Evolutionary conservation across 2,329 filamentous ascomycete species (phyloP), one percentile per base, ranked within the genome.

Genomic region (Aureobasidium subglaciale): DNA sequence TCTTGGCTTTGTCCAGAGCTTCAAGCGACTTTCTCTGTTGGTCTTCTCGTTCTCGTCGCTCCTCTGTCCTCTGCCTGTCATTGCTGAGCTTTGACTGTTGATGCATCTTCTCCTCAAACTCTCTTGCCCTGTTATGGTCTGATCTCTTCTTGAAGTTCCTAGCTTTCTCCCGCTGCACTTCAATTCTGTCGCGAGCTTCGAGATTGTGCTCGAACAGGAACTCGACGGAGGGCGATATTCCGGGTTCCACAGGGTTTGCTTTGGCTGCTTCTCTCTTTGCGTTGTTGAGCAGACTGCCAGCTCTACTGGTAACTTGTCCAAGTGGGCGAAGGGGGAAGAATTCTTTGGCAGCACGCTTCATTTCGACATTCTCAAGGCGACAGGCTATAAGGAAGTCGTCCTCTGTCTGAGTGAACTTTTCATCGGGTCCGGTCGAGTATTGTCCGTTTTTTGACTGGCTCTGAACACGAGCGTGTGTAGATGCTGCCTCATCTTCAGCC

Each of bases 381-480:
- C 56, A 56, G 29, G 58, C 56, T 16, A 58, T 40, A 13, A 59
- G 40, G 2, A 58, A 30, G 9, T 58, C 58, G 9, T 56, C 56
- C 22, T 59, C 58, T 4, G 49, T 11, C 20, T 53, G 40, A 2
- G 37, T 56, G 18, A 46, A 59, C n/a, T 48, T 54, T 24, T 58
- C 52, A 9, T 40, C 32, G 2, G 55, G 22, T 2, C 40, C 46
- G 25, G 55, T 58, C 5, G 58, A 57, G 8, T 22, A 38, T 1
- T 10, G 24, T 11, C 58, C 58, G 13, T 45, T 10, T 22, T 24
- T n/a, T 5, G 41, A 18, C 37, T 49, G 55, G n/a, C 52, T 16
- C 24, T 45, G 18, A 24, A 27, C 13, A 7, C 38, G 27, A 25
- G 16, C 30, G 15, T 42, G 34, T 7, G 38, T 16, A 29, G 18